phyloP scores from a whole-genome alignment of 139 green algal species.

The Chlorella sp. region DNA sequence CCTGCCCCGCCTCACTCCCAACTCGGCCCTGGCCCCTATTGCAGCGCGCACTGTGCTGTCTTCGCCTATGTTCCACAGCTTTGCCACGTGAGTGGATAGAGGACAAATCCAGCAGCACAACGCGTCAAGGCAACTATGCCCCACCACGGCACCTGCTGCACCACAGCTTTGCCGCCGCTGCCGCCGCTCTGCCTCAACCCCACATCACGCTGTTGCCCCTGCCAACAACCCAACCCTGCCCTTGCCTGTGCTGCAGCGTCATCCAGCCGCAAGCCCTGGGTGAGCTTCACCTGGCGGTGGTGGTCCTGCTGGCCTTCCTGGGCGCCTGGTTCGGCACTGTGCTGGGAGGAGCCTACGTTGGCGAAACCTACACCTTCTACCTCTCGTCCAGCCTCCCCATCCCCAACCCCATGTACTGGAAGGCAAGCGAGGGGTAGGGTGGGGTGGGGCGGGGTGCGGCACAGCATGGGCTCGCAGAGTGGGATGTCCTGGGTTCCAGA shows the following conservation, averaged over 20 bases:
- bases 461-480: too few relatives aligned
- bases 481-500: too few relatives aligned
- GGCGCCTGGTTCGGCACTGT: constrained; percentile 25
- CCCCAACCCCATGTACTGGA: neutral
- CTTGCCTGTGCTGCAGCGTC: neutral
- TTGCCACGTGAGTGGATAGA: neutral
- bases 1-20: neutral
- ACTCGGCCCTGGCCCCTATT: neutral
- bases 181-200: too few relatives aligned
- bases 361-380: neutral
- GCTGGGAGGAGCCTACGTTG: constrained; percentile 17
- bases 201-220: too few relatives aligned
- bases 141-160: too few relatives aligned
- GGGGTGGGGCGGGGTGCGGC: neutral
- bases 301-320: constrained; percentile 17
- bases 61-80: constrained; percentile 8
- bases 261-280: constrained; percentile 25
- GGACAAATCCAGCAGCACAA: neutral
- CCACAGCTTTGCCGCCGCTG: too few relatives aligned
- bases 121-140: too few relatives aligned
- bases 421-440: neutral
- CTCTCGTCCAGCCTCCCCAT: neutral
- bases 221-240: too few relatives aligned
- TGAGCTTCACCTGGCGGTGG: neutral
- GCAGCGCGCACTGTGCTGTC: neutral